Base-by-base conservation (phyloP, 345 rosid genomes). In the Pelargonium nanum region DNA sequence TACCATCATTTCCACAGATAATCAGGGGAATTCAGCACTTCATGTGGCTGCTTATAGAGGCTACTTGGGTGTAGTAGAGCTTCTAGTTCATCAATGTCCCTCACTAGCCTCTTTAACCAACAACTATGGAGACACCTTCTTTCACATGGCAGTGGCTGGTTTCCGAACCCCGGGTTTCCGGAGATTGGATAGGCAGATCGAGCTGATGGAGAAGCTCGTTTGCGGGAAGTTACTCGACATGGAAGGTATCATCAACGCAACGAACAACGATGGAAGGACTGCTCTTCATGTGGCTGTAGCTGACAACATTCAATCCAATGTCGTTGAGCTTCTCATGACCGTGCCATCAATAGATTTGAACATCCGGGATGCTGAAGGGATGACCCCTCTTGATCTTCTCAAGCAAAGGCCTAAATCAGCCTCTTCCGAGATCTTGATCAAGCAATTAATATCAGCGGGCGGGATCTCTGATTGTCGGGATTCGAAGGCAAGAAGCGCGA, bases 21-120 rank as follows among this genome's bases (percentile, higher is more conserved):
- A 77, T 70, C 83, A 72, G 65, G 97, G 91, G 70, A 89, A 85
- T 75, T 87, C 94, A 13, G 90, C 96, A 21, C 72, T 93, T 12
- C 99, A 89, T 48, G 71, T 89, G 20, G 92, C 97, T 59, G 91
- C 94, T 59, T 81, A 85, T 76, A 65, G 87, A 25, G 99, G 99
- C 40, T 73, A 80, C 77, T 73, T 83, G 55, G 70, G 67, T 45
- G 86, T 85, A 20, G 78, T 75, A 24, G 83, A 80, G 64, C 57
- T 81, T 69, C 78, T 93, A 51, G 65, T 93, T 61, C 66, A 13
- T 10, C 59, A 76, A 67, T 73, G 83, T 67, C 82, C 86, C 19
- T 67, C 80, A 28, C 66, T 87, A 51, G 68, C 74, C 57, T 74
- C 77, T 1, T 12, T 26, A 16, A 72, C 71, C 22, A 93, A 93